Evolutionary conservation across 495 filamentous ascomycete genomes (phyloP).

Genomic region (Physcia stellaris): DNA sequence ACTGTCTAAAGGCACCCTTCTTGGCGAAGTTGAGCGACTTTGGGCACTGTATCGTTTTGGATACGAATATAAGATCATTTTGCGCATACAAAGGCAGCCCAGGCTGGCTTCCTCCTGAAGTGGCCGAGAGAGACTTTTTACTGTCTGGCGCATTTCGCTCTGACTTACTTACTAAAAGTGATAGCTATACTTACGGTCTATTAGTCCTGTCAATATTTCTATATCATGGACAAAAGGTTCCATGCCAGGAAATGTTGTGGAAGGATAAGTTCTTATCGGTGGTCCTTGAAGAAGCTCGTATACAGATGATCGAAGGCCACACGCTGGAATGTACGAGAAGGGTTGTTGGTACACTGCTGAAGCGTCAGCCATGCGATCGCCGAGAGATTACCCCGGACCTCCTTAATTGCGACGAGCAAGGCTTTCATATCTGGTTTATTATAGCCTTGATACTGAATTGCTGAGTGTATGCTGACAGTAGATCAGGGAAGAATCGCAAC

Average conservation of each 20-base stretch:
- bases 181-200: not conserved
- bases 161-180: constrained; percentile 9
- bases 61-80: constrained; percentile 4
- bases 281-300: not conserved
- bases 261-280: not conserved
- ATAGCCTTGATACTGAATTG: too few species aligned
- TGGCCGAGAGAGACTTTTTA: constrained; percentile 8
- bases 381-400: not conserved
- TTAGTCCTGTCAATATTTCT: not conserved
- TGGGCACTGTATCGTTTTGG: constrained; percentile 16
- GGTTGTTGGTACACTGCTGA: not conserved
- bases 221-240: not conserved
- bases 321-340: not conserved
- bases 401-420: too few species aligned
- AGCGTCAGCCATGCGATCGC: not conserved
- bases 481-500: too few species aligned
- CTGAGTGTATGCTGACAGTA: too few species aligned
- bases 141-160: constrained; percentile 14
- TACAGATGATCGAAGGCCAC: not conserved
- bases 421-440: too few species aligned
- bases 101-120: constrained; percentile 17
- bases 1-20: constrained; percentile 13
- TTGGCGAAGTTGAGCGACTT: constrained; percentile 21
- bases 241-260: not conserved
- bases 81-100: constrained; percentile 14